Evolutionary conservation across 345 rosid species (phyloP).

Genomic region (Syzygium jambos): DNA sequence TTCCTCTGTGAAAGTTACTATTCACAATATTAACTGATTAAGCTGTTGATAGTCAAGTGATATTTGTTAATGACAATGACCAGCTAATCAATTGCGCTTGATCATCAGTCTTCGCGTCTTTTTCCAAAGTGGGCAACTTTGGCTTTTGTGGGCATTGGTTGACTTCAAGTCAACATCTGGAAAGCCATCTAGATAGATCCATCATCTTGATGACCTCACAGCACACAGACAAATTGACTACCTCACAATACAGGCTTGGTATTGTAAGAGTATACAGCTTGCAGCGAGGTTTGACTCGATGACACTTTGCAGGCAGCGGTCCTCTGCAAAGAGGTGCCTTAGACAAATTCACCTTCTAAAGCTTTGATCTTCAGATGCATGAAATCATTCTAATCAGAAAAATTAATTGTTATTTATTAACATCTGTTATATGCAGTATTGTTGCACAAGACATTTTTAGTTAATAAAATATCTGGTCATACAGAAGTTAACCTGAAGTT

Average conservation of each 20-base stretch:
- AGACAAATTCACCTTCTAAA: neutral
- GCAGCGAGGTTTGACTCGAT: slow-evolving; percentile 33
- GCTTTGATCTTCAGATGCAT: too few species aligned
- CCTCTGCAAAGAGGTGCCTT: neutral
- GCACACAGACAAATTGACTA: slow-evolving; percentile 66
- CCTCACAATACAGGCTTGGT: slow-evolving; percentile 78
- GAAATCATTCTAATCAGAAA: neutral
- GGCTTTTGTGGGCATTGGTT: neutral
- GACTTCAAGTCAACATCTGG: neutral
- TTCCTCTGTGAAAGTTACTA: neutral
- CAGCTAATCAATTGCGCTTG: neutral
- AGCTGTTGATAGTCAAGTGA: neutral
- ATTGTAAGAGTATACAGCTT: slow-evolving; percentile 43
- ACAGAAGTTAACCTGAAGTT: neutral
- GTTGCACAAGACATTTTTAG: neutral
- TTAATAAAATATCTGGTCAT: neutral
- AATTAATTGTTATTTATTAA: neutral
- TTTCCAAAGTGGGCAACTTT: neutral
- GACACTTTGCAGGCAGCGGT: neutral
- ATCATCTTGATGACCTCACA: neutral
- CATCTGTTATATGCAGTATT: neutral
- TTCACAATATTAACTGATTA: neutral
- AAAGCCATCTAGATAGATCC: neutral
- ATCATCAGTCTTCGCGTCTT: neutral
- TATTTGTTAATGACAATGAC: neutral